Percentiles rank a stretch among this genome's conserved stretches.
Evolutionary conservation across 2,329 filamentous ascomycete genomes (phyloP).

Genomic region (Sclerotinia sclerotiorum): DNA sequence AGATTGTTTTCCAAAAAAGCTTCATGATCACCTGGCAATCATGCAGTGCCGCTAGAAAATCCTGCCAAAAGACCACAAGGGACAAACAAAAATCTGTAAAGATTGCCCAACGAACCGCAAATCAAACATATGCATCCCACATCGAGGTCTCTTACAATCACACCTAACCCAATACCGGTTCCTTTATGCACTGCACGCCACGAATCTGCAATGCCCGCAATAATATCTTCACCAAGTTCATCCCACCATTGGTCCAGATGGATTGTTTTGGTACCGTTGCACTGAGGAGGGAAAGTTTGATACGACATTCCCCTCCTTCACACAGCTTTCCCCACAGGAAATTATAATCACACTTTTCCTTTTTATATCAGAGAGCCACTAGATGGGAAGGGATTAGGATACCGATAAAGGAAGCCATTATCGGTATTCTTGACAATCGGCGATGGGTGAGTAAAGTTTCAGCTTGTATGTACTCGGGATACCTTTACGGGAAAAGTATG

Average conservation of each 20-base stretch:
- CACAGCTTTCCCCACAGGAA: slow-evolving; percentile 11
- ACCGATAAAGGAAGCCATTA: neutral
- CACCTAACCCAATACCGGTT: slow-evolving; percentile 3
- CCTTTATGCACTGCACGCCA: slow-evolving; percentile 9
- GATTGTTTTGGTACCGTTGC: neutral
- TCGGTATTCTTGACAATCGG: neutral
- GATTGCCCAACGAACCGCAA: slow-evolving; percentile 1
- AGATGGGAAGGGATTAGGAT: neutral
- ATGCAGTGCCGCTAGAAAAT: neutral
- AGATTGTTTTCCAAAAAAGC: neutral
- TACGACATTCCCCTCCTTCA: slow-evolving; percentile 6
- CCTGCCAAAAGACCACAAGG: neutral
- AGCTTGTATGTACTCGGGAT: neutral
- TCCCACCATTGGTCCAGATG: slow-evolving; percentile 2
- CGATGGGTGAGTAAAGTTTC: neutral
- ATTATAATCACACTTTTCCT: neutral
- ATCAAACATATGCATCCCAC: neutral
- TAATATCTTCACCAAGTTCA: neutral
- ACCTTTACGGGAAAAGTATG: neutral
- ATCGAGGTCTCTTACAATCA: too few relatives aligned
- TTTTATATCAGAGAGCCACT: neutral
- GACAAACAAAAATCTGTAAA: slow-evolving; percentile 11
- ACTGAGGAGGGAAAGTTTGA: neutral
- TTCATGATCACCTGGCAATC: slow-evolving; percentile 5
- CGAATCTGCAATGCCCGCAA: neutral